Evolutionary conservation across 345 rosid genomes (phyloP), one percentile per base, ranked within the genome.

Genomic region (Geranium brycei): DNA sequence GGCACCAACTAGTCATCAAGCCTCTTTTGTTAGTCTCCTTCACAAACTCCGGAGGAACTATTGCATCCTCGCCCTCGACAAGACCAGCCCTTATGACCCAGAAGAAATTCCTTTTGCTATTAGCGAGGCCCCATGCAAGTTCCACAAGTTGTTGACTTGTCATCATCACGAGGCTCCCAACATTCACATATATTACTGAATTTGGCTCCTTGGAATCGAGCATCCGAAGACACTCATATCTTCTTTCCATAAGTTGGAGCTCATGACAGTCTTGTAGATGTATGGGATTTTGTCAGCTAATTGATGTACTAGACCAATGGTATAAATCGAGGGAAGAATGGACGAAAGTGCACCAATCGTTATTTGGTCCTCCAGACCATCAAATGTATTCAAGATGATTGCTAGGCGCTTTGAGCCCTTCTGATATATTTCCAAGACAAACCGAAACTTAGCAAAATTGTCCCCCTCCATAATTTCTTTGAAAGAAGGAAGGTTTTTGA

Each of bases 81-180:
- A 70, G 65, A 6, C 61, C 72, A 0, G 79, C 58, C n/a, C 84
- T 72, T 4, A 76, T 32, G 4, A 76, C 82, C 88, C 82, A 81
- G 57, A 84, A 62, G 76, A 84, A 84, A 19, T 62, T 66, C 60
- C 60, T 63, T 30, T 72, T 64, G 63, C 81, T 81, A 28, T 71
- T 68, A 1, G 71, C 74, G 5, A 81, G 62, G 16, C 86, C 86
- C 53, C 53, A 47, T 8, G 53, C 53, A 3, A 47, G 38, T 56
- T 66, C 62, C 15, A 11, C 38, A 16, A 66, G 17, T 14, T 35
- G 59, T 38, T 58, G 55, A 2, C 35, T 19, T 0, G 62, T 58
- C 31, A 58, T 38, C 14, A 57, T 30, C 10, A 16, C 31, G 15
- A 58, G 11, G 62, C 68, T 65, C 62, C 68, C 68, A 15, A 57